Evolutionary conservation across 768 basidiomycete species (phyloP).

Genomic region (Leccinum sublutescens): DNA sequence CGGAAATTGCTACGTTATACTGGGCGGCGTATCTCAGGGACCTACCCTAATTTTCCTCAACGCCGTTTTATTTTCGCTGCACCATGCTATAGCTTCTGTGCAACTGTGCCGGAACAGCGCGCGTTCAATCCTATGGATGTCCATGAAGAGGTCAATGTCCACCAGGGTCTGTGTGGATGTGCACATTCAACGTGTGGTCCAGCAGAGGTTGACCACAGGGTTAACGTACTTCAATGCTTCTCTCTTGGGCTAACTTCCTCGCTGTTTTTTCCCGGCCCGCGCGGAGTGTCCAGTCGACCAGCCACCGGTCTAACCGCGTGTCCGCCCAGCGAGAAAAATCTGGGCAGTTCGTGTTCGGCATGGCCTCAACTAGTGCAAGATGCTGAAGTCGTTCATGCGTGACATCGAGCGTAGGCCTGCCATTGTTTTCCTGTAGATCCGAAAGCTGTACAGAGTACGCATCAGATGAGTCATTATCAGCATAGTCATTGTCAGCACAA

Average conservation of each 20-base stretch:
- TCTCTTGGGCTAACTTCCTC: constrained; percentile 68
- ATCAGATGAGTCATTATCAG: constrained; percentile 17
- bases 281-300: constrained; percentile 90
- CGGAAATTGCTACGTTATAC: constrained; percentile 17
- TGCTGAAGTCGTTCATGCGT: constrained; percentile 75
- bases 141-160: constrained; percentile 88
- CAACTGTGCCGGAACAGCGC: constrained; percentile 76
- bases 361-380: constrained; percentile 58
- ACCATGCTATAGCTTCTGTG: constrained; percentile 91
- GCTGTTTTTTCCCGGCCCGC: constrained; percentile 79
- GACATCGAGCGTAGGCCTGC: constrained; percentile 62
- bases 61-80: constrained; percentile 91
- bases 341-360: constrained; percentile 49
- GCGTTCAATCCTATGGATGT: constrained; percentile 82
- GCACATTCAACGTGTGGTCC: constrained; percentile 18
- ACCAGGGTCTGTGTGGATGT: constrained; percentile 62
- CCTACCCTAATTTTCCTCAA: constrained; percentile 86
- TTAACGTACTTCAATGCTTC: constrained; percentile 70
- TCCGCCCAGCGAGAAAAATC: constrained; percentile 78
- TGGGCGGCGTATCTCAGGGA: constrained; percentile 8
- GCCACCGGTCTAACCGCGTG: constrained; percentile 79
- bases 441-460: constrained; percentile 38
- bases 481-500: constrained; percentile 11
- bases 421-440: constrained; percentile 47
- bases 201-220: constrained; percentile 18